Evolutionary conservation across 2,329 filamentous ascomycete species (phyloP).

Genomic region (Scedosporium minutisporum): DNA sequence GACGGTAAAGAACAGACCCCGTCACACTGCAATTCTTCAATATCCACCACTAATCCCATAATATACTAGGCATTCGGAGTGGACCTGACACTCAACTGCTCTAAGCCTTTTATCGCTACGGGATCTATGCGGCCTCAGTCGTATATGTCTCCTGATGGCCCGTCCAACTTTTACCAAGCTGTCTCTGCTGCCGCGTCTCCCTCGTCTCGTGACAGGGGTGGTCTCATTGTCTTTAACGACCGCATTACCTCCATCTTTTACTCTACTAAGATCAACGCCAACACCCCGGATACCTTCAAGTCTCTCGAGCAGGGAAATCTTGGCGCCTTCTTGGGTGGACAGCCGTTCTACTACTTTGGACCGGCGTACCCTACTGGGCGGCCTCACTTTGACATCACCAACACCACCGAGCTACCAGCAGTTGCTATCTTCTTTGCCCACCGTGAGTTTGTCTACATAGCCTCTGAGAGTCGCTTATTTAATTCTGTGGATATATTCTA

Average conservation of each 20-base stretch:
- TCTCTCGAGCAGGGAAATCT: slow-evolving; percentile 46
- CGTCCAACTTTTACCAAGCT: slow-evolving; percentile 51
- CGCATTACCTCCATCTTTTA: slow-evolving; percentile 48
- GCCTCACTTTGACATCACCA: slow-evolving; percentile 23
- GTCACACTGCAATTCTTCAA: background rate
- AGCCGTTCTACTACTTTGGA: slow-evolving; percentile 50
- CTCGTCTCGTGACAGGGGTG: slow-evolving; percentile 37
- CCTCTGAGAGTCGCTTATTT: no score
- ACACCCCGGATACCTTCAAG: slow-evolving; percentile 53
- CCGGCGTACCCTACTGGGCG: slow-evolving; percentile 31
- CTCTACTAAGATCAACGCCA: slow-evolving; percentile 52
- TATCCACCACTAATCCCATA: background rate
- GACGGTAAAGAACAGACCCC: slow-evolving; percentile 22
- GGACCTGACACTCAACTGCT: slow-evolving; percentile 39
- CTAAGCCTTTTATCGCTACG: slow-evolving; percentile 41
- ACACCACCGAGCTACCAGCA: slow-evolving; percentile 27
- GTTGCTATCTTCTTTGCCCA: slow-evolving; percentile 38
- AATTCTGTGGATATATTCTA: no score
- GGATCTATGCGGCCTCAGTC: slow-evolving; percentile 46
- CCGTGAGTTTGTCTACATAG: no score
- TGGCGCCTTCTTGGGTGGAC: slow-evolving; percentile 47
- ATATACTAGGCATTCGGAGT: slow-evolving; percentile 35
- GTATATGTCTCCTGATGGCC: slow-evolving; percentile 51
- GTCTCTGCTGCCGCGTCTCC: slow-evolving; percentile 43
- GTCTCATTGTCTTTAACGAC: slow-evolving; percentile 53